Conservation (phyloP, 2,329 filamentous ascomycete species). For the Sporothrix variecibatus region DNA sequence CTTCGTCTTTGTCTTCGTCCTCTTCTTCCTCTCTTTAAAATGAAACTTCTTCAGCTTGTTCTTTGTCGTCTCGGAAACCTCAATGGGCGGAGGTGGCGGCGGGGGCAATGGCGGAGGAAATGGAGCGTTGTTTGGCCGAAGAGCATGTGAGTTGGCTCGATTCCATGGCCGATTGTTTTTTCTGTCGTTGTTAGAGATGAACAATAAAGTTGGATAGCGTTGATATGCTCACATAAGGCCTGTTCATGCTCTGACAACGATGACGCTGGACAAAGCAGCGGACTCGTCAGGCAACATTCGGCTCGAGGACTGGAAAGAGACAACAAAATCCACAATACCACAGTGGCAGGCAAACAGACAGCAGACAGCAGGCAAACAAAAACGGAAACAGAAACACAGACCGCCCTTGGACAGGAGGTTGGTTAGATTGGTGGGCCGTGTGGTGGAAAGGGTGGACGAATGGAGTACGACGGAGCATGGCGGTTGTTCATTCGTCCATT, state of each 20-base stretch:
- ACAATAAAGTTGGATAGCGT: background rate
- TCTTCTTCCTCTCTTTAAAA: conserved; percentile 47
- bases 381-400: background rate
- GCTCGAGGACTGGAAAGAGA: background rate
- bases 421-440: conserved; percentile 13
- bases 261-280: background rate
- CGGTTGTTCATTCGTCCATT: background rate
- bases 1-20: conserved; percentile 21
- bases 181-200: background rate
- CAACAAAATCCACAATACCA: background rate
- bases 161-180: conserved; percentile 52
- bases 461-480: background rate
- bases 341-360: background rate
- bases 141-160: conserved; percentile 51
- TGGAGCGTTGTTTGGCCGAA: conserved; percentile 37
- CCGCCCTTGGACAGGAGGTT: conserved; percentile 7
- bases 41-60: conserved; percentile 61
- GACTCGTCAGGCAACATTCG: background rate
- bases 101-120: conserved; percentile 34
- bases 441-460: background rate
- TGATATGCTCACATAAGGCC: conserved; percentile 23
- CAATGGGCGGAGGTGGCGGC: conserved; percentile 44
- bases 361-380: background rate
- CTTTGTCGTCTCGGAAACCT: conserved; percentile 60
- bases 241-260: conserved; percentile 38